Base-by-base conservation (phyloP, 495 filamentous ascomycete species). In the Lepidopterella palustris region DNA sequence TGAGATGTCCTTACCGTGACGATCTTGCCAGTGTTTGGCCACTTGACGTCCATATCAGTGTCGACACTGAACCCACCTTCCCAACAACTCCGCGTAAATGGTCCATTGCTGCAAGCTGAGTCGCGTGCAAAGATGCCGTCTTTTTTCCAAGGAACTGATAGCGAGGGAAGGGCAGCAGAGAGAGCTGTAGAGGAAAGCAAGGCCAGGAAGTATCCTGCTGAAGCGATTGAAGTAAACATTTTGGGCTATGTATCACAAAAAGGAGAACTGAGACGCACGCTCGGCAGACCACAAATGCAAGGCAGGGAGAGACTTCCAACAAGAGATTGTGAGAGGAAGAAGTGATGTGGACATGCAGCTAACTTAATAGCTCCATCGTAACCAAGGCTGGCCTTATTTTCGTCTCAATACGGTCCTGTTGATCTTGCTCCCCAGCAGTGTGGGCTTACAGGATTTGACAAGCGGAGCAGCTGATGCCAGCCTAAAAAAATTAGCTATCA, bases 41-140 rank as follows among this genome's bases (percentile, higher is more conserved):
- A 68, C 23, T 60, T 57, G 45, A 45, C 2, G 40, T 68, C 66
- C 58, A 63, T 59, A 55, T 68, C 66, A 0, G 62, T 63, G 29
- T 25, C 39, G 1, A 66, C 45, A 26, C 28, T 59, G 54, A 57
- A 66, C 1, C 51, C 59, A 13, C 45, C 39, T 8, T 9, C 21
- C 66, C 66, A 68, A 48, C 66, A 63, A 25, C 18, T 23, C 28
- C 66, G 47, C 1, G 63, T 51, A 5, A 13, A 9, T 28, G 66
- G 59, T 2, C 51, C 52, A 55, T 68, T 58, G n/a, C 18, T 49
- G 45, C 62, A 63, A 18, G 29, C 53, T 35, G 15, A 39, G 53
- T 57, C 28, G 28, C 35, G 55, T 40, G 20, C 9, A 42, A 25
- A 52, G n/a, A 66, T 23, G 9, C 59, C 59, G 25, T 42, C 52